These are phyloP conservation scores for Blastobotrys elegans DNA, from an alignment of 1,139 yeast genomes.

Conservation along the genomic window DNA sequence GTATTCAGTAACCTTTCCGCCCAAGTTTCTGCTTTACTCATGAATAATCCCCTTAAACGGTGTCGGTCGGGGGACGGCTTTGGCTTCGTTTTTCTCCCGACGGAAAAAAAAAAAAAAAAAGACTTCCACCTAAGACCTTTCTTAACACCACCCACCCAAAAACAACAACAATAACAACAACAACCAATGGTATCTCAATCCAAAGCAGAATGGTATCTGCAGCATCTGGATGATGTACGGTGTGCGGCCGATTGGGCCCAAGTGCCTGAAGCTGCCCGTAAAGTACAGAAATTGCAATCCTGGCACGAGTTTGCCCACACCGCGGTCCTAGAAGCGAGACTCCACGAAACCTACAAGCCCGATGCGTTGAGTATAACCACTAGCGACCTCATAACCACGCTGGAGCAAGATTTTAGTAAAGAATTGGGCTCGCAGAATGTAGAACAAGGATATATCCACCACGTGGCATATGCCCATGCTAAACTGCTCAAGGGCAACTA, in stretches of 20 bases:
- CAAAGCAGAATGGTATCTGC: conserved; percentile 15
- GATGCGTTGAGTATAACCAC: neutral
- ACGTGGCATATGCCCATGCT: conserved; percentile 23
- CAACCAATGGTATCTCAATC: conserved; percentile 1
- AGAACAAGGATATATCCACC: conserved; percentile 18
- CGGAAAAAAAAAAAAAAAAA: too few species aligned
- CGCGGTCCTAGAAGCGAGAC: neutral
- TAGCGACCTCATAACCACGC: neutral
- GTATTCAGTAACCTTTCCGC: too few species aligned
- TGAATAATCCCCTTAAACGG: too few species aligned
- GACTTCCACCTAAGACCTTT: too few species aligned
- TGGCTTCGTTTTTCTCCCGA: too few species aligned
- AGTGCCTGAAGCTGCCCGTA: conserved; percentile 24
- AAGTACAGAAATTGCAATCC: conserved; percentile 17
- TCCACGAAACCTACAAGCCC: neutral
- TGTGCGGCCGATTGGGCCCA: conserved; percentile 20
- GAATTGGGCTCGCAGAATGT: neutral
- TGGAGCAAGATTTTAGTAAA: conserved; percentile 4
- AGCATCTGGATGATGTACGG: conserved; percentile 23
- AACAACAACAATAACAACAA: neutral
- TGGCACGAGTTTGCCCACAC: conserved; percentile 1
- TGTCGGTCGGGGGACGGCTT: too few species aligned
- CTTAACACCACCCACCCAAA: neutral
- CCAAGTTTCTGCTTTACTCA: too few species aligned
- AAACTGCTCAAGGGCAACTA: conserved; percentile 20